Base-by-base conservation (phyloP, 106 monocot species). In the Iris macrosiphon region DNA sequence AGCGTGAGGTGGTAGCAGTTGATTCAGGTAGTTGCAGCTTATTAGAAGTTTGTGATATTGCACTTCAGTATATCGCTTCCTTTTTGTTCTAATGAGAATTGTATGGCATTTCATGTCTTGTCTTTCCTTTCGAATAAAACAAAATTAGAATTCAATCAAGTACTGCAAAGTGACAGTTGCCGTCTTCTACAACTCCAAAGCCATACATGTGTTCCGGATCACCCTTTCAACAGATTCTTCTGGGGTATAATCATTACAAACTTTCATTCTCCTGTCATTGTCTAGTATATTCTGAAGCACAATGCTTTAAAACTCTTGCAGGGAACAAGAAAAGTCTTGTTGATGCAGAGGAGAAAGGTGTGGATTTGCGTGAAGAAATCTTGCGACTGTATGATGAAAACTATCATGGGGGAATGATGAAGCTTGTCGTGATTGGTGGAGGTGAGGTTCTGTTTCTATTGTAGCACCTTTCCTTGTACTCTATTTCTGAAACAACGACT, bases 1-100 rank as follows among this genome's bases (percentile, higher is more conserved):
- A 96, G 20, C 85, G 96, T 57, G 96, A 96, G 61, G 79, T 96
- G 28, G 71, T 83, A 69, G 96, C 96, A 57, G 80, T 96, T 62
- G 96, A 96, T 86, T 96, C 96, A 66, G 96, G 96, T 96, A 63
- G n/a, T n/a, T n/a, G n/a, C n/a, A n/a, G n/a, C n/a, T n/a, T n/a
- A n/a, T n/a, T n/a, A n/a, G n/a, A n/a, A n/a, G n/a, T n/a, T n/a
- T n/a, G n/a, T n/a, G 7, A 51, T 46, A 13, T 28, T 44, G 20
- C 20, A 20, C 59, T 65, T 74, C n/a, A 13, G 48, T 4, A 21
- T 52, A 15, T 37, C 2, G 23, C 45, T 26, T 20, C 11, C 22
- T 30, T 7, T 46, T 3, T 46, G n/a, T n/a, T n/a, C n/a, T n/a
- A n/a, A n/a, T n/a, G n/a, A n/a, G n/a, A n/a, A n/a, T n/a, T n/a